Conservation (phyloP, 2,329 filamentous ascomycete genomes). For the Exophiala aquamarina region DNA sequence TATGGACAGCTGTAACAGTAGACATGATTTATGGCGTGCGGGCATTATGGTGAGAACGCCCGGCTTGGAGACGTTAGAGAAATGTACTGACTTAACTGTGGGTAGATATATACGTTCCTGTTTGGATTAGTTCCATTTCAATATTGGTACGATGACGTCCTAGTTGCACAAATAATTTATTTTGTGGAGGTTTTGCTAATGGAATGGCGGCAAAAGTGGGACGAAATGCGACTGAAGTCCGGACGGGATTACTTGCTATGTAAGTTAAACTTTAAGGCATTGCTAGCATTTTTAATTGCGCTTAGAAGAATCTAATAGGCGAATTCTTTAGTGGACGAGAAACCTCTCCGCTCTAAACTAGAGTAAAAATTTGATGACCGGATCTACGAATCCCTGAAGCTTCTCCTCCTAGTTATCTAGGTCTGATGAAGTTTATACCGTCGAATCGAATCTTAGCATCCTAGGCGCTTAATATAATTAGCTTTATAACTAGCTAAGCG, state of each 20-base stretch:
- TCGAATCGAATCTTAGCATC: too few species aligned
- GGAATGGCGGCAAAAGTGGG: conserved; percentile 10
- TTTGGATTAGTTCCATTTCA: conserved; percentile 8
- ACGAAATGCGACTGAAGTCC: conserved; percentile 2
- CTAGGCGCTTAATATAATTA: too few species aligned
- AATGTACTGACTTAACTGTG: neutral
- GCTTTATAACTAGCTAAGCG: too few species aligned
- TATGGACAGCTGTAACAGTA: conserved; percentile 25
- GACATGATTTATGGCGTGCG: conserved; percentile 29
- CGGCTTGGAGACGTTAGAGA: neutral
- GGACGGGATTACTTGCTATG: neutral
- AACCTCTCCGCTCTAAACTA: too few species aligned
- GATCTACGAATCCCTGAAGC: too few species aligned
- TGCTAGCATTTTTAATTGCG: too few species aligned
- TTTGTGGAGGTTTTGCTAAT: conserved; percentile 7
- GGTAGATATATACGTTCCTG: conserved; percentile 11
- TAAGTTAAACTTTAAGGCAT: too few species aligned
- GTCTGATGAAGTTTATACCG: too few species aligned
- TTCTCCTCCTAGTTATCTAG: too few species aligned
- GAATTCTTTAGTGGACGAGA: too few species aligned
- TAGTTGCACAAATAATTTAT: conserved; percentile 10
- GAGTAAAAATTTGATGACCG: too few species aligned
- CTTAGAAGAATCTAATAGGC: too few species aligned
- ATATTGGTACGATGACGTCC: conserved; percentile 4
- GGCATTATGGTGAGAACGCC: conserved; percentile 14